Percentiles rank a stretch among this genome's conserved stretches.
phyloP scores from a whole-genome alignment of 108 stramenopile species.

The Cylindrotheca closterium region DNA sequence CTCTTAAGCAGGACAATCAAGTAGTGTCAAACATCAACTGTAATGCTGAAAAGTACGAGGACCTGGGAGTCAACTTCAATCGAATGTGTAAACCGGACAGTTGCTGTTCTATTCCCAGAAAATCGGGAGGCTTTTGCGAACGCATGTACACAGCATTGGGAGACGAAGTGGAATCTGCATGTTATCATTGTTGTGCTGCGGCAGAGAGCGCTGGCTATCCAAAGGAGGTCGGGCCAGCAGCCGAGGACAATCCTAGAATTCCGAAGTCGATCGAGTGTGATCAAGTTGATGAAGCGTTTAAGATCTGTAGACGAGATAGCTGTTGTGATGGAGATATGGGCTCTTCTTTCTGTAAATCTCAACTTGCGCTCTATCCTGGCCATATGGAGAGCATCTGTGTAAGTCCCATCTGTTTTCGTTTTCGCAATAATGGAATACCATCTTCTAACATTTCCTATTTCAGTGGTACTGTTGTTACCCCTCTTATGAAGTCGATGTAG shows the following conservation, averaged over 20 bases:
- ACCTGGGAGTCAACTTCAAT: constrained; percentile 22
- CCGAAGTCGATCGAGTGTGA: constrained; percentile 16
- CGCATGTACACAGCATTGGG: constrained; percentile 25
- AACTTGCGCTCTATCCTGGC: constrained; percentile 6
- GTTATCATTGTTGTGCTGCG: constrained; percentile 32
- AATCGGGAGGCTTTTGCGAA: constrained; percentile 30
- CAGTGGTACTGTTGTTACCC: constrained; percentile 36
- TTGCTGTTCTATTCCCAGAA: constrained; percentile 41
- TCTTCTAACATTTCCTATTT: too few species aligned
- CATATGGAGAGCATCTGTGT: constrained; percentile 32
- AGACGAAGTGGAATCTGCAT: constrained; percentile 21
- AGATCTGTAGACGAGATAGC: constrained; percentile 22
- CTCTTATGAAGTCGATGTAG: constrained; percentile 13
- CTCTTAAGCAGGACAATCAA: too few species aligned
- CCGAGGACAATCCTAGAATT: constrained; percentile 13
- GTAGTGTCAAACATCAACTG: too few species aligned
- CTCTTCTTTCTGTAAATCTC: constrained; percentile 11
- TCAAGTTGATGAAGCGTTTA: neutral
- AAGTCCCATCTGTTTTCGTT: constrained; percentile 13
- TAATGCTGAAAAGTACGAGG: neutral
- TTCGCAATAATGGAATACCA: too few species aligned
- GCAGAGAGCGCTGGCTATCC: constrained; percentile 9
- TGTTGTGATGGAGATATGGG: constrained; percentile 22
- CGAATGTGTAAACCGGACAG: constrained; percentile 36
- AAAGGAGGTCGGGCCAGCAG: constrained; percentile 14